A percentile compares a stretch with the other conserved stretches of the same genome.
Evolutionary conservation across 1,139 yeast genomes (phyloP).

Genomic region (Yamadazyma dendronema): DNA sequence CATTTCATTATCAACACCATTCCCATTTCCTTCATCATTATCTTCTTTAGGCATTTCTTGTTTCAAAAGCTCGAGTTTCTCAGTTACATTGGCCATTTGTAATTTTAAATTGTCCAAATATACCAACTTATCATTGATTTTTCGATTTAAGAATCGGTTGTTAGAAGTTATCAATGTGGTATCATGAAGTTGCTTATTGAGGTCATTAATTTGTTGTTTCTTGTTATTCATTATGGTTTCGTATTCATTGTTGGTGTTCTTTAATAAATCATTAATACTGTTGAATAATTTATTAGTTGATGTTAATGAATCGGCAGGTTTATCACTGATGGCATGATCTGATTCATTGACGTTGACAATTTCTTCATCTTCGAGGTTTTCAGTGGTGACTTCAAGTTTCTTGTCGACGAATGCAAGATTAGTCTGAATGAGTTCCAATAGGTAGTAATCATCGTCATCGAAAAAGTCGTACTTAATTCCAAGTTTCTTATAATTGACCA

Average conservation of each 20-base stretch:
- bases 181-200: conserved; percentile 41
- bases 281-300: conserved; percentile 36
- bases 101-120: conserved; percentile 42
- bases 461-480: conserved; percentile 14
- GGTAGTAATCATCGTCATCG: conserved; percentile 24
- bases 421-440: conserved; percentile 36
- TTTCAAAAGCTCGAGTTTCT: conserved; percentile 30
- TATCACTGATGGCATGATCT: conserved; percentile 12
- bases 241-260: conserved; percentile 41
- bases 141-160: conserved; percentile 38
- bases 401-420: conserved; percentile 34
- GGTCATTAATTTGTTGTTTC: conserved; percentile 33
- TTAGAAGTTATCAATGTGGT: conserved; percentile 46
- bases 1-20: background rate
- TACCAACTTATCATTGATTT: conserved; percentile 37
- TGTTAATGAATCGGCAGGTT: conserved; percentile 9
- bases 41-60: conserved; percentile 22
- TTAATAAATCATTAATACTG: conserved; percentile 41
- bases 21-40: conserved; percentile 10
- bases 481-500: conserved; percentile 16
- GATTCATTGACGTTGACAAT: conserved; percentile 10
- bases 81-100: conserved; percentile 43
- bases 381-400: conserved; percentile 25
- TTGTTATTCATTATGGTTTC: conserved; percentile 38
- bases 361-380: conserved; percentile 22